These are phyloP conservation scores for Capillidium rhysosporum DNA, from an alignment of 371 early-diverging fungal species.

Conservation along the genomic window DNA sequence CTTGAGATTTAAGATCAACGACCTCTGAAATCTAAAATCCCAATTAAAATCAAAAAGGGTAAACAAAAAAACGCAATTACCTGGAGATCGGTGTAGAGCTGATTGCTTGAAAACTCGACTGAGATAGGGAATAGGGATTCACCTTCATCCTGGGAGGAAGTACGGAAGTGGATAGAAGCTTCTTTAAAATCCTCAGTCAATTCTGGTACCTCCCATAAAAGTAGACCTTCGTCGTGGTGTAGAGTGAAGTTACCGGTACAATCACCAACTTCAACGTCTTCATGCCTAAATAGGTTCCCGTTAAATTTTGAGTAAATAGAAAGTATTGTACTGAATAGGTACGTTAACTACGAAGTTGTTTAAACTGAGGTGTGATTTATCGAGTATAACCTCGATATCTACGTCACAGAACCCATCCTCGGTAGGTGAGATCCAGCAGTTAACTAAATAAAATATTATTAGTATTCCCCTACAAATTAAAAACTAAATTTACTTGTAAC, in stretches of 20 bases:
- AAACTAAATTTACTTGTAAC: constrained; percentile 37
- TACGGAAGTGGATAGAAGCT: constrained; percentile 72
- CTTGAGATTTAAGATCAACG: background rate
- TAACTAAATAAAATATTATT: constrained; percentile 26
- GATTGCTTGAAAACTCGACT: constrained; percentile 49
- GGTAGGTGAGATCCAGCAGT: constrained; percentile 91
- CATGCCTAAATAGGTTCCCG: constrained; percentile 24
- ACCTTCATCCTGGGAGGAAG: constrained; percentile 50
- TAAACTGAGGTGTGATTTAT: constrained; percentile 47
- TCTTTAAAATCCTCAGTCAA: constrained; percentile 51
- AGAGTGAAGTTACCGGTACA: constrained; percentile 62
- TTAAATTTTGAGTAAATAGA: background rate
- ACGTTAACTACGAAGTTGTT: constrained; percentile 70
- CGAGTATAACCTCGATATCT: constrained; percentile 86
- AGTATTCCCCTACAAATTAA: no score
- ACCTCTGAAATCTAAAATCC: constrained; percentile 8
- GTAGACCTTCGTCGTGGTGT: constrained; percentile 36
- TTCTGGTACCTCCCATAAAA: constrained; percentile 76
- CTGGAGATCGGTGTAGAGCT: constrained; percentile 51
- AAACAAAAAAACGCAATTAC: constrained; percentile 17
- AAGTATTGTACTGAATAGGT: constrained; percentile 56
- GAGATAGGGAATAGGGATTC: constrained; percentile 77
- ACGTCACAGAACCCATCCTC: constrained; percentile 76
- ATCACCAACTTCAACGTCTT: constrained; percentile 47
- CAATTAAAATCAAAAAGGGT: background rate